These are phyloP conservation scores for Rhododendron griersonianum DNA, from an alignment of 148 eudicot genomes.

Conservation along the genomic window DNA sequence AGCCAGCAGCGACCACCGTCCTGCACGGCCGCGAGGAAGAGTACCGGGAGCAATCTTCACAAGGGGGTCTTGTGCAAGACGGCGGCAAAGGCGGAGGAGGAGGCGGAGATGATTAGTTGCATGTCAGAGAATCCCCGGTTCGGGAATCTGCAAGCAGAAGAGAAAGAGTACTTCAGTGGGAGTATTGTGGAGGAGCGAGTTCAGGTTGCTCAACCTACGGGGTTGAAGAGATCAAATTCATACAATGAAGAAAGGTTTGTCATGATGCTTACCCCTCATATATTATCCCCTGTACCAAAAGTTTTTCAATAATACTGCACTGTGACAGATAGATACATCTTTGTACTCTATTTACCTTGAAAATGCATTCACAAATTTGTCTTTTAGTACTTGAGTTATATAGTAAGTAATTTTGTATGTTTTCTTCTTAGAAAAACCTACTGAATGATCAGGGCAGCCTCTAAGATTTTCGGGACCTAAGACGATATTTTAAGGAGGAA, in stretches of 20 bases:
- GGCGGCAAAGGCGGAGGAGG: slow-evolving; percentile 26
- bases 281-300: too few species aligned
- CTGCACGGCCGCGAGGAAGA: slow-evolving; percentile 20
- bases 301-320: too few species aligned
- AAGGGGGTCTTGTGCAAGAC: slow-evolving; percentile 33
- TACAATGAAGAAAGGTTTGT: slow-evolving; percentile 76
- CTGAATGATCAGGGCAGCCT: too few species aligned
- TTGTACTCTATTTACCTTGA: too few species aligned
- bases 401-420: too few species aligned
- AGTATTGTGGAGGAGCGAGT: slow-evolving; percentile 55
- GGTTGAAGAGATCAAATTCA: slow-evolving; percentile 64
- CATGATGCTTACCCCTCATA: neutral
- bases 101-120: slow-evolving; percentile 53
- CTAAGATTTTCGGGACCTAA: too few species aligned
- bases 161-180: slow-evolving; percentile 92
- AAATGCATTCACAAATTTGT: too few species aligned
- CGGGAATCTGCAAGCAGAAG: slow-evolving; percentile 68
- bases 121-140: slow-evolving; percentile 95
- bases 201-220: slow-evolving; percentile 17
- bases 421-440: too few species aligned
- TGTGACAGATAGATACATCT: too few species aligned
- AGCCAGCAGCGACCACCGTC: slow-evolving; percentile 24
- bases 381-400: too few species aligned
- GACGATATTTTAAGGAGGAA: too few species aligned
- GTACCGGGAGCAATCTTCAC: slow-evolving; percentile 24